phyloP scores from a whole-genome alignment of 2,329 filamentous ascomycete genomes.

The Xylariaceae sp. region DNA sequence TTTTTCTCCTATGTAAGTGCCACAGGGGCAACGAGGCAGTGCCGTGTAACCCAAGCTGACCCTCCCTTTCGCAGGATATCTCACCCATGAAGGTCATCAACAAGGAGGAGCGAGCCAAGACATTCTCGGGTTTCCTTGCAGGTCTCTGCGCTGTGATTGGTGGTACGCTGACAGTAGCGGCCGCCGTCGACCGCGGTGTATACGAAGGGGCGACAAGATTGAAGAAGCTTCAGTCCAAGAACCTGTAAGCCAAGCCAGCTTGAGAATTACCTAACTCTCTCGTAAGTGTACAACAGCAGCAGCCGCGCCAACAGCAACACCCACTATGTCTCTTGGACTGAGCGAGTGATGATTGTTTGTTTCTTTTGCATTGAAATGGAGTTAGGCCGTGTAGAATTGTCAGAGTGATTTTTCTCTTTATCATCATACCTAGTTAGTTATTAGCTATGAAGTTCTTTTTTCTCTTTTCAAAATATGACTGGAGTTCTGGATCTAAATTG shows the following conservation, averaged over 20 bases:
- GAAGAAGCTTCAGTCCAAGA: constrained; percentile 76
- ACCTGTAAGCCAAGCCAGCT: constrained; percentile 38
- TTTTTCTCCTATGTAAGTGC: constrained; percentile 92
- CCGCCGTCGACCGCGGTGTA: constrained; percentile 82
- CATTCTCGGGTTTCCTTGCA: constrained; percentile 85
- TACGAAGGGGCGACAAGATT: constrained; percentile 83
- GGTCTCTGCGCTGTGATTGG: constrained; percentile 93
- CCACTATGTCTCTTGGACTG: too few relatives aligned
- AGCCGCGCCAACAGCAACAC: too few relatives aligned
- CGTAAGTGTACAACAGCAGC: constrained; percentile 20
- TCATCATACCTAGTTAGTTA: not conserved
- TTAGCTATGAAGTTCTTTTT: not conserved
- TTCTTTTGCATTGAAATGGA: constrained; percentile 16
- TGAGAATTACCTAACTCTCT: not conserved
- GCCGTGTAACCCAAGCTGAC: constrained; percentile 3
- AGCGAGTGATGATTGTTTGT: not conserved
- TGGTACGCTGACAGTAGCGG: constrained; percentile 91
- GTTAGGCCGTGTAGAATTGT: constrained; percentile 13
- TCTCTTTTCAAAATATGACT: not conserved
- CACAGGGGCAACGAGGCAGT: not conserved
- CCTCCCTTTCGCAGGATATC: constrained; percentile 62
- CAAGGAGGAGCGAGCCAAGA: constrained; percentile 82
- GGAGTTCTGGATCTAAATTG: not conserved
- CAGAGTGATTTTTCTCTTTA: constrained; percentile 1
- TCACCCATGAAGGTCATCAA: constrained; percentile 99